Conservation (phyloP, 345 rosid genomes). For the Citrus sp. region DNA sequence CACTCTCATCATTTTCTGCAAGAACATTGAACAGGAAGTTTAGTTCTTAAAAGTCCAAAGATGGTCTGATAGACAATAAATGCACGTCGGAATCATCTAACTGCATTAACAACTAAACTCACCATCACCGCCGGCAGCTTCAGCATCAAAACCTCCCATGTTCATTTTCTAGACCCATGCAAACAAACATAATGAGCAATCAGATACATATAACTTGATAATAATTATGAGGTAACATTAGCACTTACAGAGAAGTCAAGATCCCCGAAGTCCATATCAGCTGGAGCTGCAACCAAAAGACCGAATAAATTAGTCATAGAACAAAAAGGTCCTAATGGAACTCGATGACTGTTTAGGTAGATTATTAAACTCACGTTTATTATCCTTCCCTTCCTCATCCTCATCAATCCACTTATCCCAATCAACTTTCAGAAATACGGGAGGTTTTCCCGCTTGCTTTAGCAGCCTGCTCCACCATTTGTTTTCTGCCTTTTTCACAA, state of each 20-base stretch:
- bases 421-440: slow-evolving; percentile 49
- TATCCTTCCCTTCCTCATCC: slow-evolving; percentile 47
- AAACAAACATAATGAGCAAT: background rate
- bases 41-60: background rate
- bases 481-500: slow-evolving; percentile 47
- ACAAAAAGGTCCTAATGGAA: background rate
- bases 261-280: slow-evolving; percentile 37
- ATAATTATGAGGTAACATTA: background rate
- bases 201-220: background rate
- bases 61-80: too few species aligned
- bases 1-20: slow-evolving; percentile 34
- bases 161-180: slow-evolving; percentile 22
- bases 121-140: slow-evolving; percentile 26
- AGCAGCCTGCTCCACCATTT: slow-evolving; percentile 60
- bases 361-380: slow-evolving; percentile 15
- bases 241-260: slow-evolving; percentile 43
- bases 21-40: background rate
- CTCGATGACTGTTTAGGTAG: background rate
- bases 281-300: slow-evolving; percentile 11
- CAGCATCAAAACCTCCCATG: slow-evolving; percentile 20
- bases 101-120: background rate
- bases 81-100: background rate
- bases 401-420: slow-evolving; percentile 70
- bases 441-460: slow-evolving; percentile 45
- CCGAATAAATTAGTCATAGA: slow-evolving; percentile 10